These are phyloP conservation scores for Scedosporium apiospermum DNA, from an alignment of 2,329 filamentous ascomycete genomes.

Conservation along the genomic window DNA sequence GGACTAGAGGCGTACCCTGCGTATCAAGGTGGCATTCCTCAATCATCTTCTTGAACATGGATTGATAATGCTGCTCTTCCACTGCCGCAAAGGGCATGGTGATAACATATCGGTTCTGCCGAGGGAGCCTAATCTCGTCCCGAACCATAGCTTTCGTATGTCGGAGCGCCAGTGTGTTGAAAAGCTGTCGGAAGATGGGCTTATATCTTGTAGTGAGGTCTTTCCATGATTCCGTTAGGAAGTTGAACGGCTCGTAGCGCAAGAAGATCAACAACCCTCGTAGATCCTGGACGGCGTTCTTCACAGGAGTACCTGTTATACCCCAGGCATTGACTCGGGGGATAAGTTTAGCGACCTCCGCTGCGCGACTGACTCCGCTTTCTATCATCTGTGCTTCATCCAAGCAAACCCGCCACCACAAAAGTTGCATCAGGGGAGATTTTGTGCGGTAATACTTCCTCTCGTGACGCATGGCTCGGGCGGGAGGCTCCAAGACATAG, in stretches of 20 bases:
- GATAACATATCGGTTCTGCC: slow-evolving; percentile 78
- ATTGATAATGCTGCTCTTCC: slow-evolving; percentile 81
- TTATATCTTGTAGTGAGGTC: slow-evolving; percentile 53
- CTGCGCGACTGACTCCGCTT: slow-evolving; percentile 74
- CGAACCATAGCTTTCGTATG: slow-evolving; percentile 79
- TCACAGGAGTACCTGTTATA: slow-evolving; percentile 82
- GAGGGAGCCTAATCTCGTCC: slow-evolving; percentile 67
- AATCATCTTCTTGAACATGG: slow-evolving; percentile 67
- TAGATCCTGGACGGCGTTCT: slow-evolving; percentile 67
- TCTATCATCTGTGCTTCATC: slow-evolving; percentile 91
- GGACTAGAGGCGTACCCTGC: slow-evolving; percentile 50
- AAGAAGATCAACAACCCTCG: slow-evolving; percentile 76
- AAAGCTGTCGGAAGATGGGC: slow-evolving; percentile 56
- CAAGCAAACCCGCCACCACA: slow-evolving; percentile 77
- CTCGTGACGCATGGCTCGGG: slow-evolving; percentile 55
- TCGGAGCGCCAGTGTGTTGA: slow-evolving; percentile 63
- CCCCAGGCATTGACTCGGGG: slow-evolving; percentile 85
- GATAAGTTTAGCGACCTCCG: slow-evolving; percentile 67
- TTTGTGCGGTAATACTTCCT: slow-evolving; percentile 56
- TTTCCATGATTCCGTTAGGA: slow-evolving; percentile 56
- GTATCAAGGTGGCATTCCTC: slow-evolving; percentile 55
- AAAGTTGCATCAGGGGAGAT: slow-evolving; percentile 71
- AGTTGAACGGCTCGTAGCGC: slow-evolving; percentile 65
- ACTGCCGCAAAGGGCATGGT: slow-evolving; percentile 83
- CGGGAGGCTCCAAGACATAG: slow-evolving; percentile 60